Base-by-base conservation (phyloP, 495 filamentous ascomycete species). In the Aspergillus steynii region DNA sequence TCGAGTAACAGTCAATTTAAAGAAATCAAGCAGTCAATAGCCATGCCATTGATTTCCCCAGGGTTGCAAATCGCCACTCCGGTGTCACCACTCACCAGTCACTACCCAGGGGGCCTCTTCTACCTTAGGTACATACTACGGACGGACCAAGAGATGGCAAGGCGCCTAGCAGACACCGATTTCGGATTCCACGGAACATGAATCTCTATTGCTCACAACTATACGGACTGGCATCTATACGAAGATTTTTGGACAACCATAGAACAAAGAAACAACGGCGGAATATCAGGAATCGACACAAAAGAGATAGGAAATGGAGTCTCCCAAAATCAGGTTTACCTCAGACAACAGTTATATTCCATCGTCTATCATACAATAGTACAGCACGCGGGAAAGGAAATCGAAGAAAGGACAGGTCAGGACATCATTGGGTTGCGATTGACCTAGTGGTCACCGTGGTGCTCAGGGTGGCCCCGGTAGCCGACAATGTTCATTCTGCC, bases 401-500 rank as follows among this genome's bases (percentile, higher is more conserved):
- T 49, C 49, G 52, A 61, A 65, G 66, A 57, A 65, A 69, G 55
- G 64, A 73, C 62, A 68, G 65, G 61, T 53, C 65, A 68, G 60
- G 63, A 67, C 71, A 72, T 60, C 63, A 71, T 65, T 61, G 60
- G 60, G 60, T 71, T 59, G 70, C 60, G 15, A 53, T 68, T 64
- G 65, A 68, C 70, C 73, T 88, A 88, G 80, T 90, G 88, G 67
- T 69, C 63, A 60, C 68, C 72, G 59, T 86, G 85, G 65, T 79
- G 78, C 49, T 74, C 80, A 67, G 73, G 65, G 65, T 89, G 84
- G 68, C 91, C 91, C 73, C 86, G 82, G 82, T 98, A 99, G 62
- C 95, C 95, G 68, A 99, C 80, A 62, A 99, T 72, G 87, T 98
- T 97, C 77, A 92, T 82, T 59, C 93, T 83, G 60, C 95, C 95